Percentiles rank a stretch among this genome's conserved stretches.
phyloP scores from a whole-genome alignment of 2,329 filamentous ascomycete genomes.

The Rhytidhysteron rufulum region DNA sequence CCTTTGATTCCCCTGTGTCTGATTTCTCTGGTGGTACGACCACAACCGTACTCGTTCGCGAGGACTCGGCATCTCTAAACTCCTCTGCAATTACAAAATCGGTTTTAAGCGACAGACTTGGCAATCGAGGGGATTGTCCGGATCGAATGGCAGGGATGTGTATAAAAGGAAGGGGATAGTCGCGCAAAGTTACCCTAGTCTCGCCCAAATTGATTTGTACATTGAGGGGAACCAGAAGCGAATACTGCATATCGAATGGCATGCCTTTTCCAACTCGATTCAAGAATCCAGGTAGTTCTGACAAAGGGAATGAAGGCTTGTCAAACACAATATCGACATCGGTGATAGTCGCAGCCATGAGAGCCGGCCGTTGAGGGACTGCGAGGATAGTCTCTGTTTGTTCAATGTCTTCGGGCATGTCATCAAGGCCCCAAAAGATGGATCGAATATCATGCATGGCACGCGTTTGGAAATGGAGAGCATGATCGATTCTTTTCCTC shows the following conservation, averaged over 20 bases:
- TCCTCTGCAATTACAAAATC: conserved; percentile 97
- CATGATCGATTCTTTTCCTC: conserved; percentile 83
- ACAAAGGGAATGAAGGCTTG: conserved; percentile 85
- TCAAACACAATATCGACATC: conserved; percentile 84
- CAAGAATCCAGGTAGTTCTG: conserved; percentile 78
- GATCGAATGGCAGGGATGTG: conserved; percentile 82
- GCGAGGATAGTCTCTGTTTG: conserved; percentile 82
- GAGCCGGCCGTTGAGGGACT: conserved; percentile 76
- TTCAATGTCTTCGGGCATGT: conserved; percentile 74
- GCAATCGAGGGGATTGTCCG: conserved; percentile 72
- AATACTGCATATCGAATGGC: conserved; percentile 86
- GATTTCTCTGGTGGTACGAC: conserved; percentile 69
- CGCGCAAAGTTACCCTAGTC: conserved; percentile 76
- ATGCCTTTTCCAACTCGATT: conserved; percentile 94
- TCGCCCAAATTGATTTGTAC: conserved; percentile 88
- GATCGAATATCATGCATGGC: conserved; percentile 76
- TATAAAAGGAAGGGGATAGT: conserved; percentile 88
- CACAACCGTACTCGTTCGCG: conserved; percentile 74
- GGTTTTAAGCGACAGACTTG: conserved; percentile 78
- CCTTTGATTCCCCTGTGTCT: conserved; percentile 53
- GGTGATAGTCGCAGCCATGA: conserved; percentile 76
- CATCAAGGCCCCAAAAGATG: conserved; percentile 77
- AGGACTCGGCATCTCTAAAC: conserved; percentile 75
- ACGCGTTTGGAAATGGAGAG: conserved; percentile 64
- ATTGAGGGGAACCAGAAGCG: conserved; percentile 84